Evolutionary conservation across 371 early-diverging fungal genomes (phyloP).

Genomic region (Lichtheimia corymbifera): DNA sequence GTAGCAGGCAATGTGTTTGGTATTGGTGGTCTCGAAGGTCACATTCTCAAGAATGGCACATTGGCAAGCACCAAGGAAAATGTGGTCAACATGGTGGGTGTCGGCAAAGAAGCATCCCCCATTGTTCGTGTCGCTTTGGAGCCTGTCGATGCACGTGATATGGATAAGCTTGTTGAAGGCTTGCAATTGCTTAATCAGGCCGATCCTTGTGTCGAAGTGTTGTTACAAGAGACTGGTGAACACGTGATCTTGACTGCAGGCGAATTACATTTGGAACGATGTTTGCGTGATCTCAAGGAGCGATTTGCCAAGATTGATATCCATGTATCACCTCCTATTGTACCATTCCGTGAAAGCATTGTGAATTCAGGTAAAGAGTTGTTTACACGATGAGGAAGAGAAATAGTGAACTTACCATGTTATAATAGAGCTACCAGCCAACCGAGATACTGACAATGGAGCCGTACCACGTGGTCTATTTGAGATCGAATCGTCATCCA

Average conservation of each 20-base stretch:
- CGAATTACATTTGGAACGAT: constrained; percentile 95
- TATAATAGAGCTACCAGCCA: constrained; percentile 32
- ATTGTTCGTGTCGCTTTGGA: constrained; percentile 97
- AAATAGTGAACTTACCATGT: background rate
- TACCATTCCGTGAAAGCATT: constrained; percentile 97
- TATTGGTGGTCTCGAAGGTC: constrained; percentile 88
- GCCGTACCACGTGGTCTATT: constrained; percentile 64
- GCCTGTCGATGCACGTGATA: constrained; percentile 83
- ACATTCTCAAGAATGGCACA: constrained; percentile 91
- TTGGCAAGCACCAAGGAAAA: constrained; percentile 65
- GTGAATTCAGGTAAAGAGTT: constrained; percentile 32
- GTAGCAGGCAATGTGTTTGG: constrained; percentile 97
- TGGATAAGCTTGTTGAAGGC: constrained; percentile 85
- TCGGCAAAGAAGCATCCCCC: constrained; percentile 64
- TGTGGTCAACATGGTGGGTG: constrained; percentile 60
- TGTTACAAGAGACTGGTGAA: constrained; percentile 93
- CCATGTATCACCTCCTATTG: constrained; percentile 91
- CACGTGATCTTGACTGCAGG: constrained; percentile 95
- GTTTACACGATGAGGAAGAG: background rate
- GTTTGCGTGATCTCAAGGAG: constrained; percentile 92
- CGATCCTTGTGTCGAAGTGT: constrained; percentile 92
- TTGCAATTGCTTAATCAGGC: constrained; percentile 89
- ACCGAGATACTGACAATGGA: constrained; percentile 47
- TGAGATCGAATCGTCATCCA: constrained; percentile 45
- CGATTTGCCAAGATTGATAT: constrained; percentile 93